phyloP scores from a whole-genome alignment of 129 eudicot species.

The Centaurea solstitialis region DNA sequence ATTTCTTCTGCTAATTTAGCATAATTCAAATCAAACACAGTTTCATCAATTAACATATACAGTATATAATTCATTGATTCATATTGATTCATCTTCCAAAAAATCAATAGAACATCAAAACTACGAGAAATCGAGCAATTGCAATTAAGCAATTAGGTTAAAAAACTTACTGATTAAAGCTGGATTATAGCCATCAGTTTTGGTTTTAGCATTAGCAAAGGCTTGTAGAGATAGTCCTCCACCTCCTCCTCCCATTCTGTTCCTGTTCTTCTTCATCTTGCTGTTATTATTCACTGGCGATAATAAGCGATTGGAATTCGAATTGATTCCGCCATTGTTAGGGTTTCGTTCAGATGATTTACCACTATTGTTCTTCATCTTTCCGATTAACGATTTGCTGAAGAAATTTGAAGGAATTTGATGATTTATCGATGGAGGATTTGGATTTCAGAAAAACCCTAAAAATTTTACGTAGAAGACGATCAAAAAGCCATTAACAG shows the following conservation, averaged over 20 bases:
- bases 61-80: too few species aligned
- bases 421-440: neutral
- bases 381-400: neutral
- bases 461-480: neutral
- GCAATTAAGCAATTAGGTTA: neutral
- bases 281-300: conserved; percentile 29
- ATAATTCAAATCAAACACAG: neutral
- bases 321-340: conserved; percentile 26
- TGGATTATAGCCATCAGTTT: conserved; percentile 64
- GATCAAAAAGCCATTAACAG: neutral
- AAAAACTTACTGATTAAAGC: conserved; percentile 56
- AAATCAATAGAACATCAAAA: neutral
- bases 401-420: neutral
- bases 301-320: conserved; percentile 23
- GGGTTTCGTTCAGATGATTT: conserved; percentile 14
- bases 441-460: conserved; percentile 12
- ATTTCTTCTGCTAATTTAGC: neutral
- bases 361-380: conserved; percentile 26
- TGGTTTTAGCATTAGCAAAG: conserved; percentile 77
- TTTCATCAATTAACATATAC: neutral
- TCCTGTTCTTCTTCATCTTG: conserved; percentile 54
- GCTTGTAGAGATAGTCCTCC: conserved; percentile 75
- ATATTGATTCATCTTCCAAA: neutral
- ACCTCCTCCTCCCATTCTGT: conserved; percentile 70
- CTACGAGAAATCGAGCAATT: neutral